Evolutionary conservation across 2,329 filamentous ascomycete genomes (phyloP).

Genomic region (Exophiala calicioides): DNA sequence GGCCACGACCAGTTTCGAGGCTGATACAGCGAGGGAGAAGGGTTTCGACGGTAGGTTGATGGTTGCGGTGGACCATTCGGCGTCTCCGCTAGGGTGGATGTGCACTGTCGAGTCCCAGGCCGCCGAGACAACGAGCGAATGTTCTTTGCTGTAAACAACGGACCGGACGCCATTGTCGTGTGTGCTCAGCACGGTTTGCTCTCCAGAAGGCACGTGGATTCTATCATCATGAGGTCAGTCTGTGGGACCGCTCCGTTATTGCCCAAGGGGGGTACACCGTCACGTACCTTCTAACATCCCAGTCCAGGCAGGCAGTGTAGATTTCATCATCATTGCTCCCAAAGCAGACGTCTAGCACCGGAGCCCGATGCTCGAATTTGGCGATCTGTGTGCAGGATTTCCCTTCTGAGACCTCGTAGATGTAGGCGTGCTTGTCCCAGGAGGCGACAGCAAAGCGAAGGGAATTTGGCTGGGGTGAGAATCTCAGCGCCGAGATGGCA

Average conservation of each 20-base stretch:
- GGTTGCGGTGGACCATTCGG: slow-evolving; percentile 56
- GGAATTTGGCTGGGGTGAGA: slow-evolving; percentile 74
- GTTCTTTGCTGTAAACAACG: slow-evolving; percentile 75
- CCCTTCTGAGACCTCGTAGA: slow-evolving; percentile 76
- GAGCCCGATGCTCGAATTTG: slow-evolving; percentile 73
- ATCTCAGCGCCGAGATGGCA: slow-evolving; percentile 81
- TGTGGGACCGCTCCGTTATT: no score
- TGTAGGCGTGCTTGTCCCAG: slow-evolving; percentile 90
- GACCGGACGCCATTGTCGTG: slow-evolving; percentile 79
- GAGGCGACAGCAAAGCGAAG: slow-evolving; percentile 84
- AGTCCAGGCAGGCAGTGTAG: slow-evolving; percentile 84
- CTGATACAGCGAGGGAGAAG: slow-evolving; percentile 76
- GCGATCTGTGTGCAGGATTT: slow-evolving; percentile 43
- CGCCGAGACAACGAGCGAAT: slow-evolving; percentile 79
- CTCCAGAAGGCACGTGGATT: slow-evolving; percentile 71
- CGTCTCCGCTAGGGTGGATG: slow-evolving; percentile 66
- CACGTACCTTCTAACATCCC: slow-evolving; percentile 75
- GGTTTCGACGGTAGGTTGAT: slow-evolving; percentile 81
- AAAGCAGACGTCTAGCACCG: slow-evolving; percentile 89
- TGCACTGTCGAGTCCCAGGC: slow-evolving; percentile 94
- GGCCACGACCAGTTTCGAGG: slow-evolving; percentile 87
- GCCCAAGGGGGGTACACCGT: no score
- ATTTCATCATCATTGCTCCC: slow-evolving; percentile 79
- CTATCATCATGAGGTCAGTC: no score
- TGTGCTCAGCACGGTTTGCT: slow-evolving; percentile 73